Evolutionary conservation across 202 grass and related monocot genomes (phyloP), one percentile per base, ranked within the genome.

Genomic region (Schoenoplectus triqueter): DNA sequence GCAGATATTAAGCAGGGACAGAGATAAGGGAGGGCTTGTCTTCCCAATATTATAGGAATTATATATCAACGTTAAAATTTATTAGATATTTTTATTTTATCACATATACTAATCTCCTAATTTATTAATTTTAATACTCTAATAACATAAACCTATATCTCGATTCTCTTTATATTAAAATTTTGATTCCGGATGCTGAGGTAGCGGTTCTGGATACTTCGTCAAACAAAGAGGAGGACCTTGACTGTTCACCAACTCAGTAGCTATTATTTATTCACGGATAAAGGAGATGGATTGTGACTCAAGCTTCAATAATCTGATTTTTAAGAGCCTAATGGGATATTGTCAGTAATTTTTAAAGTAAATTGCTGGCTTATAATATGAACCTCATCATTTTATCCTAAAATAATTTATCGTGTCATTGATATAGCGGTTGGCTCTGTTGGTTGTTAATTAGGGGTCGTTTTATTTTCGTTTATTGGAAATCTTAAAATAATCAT

Each of bases 231-330:
- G 64, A 57, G 47, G 69, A 31, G 14, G 80, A 83, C 6, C 7
- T 47, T 7, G 80, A 83, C 20, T 69, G 63, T 83, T 42, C 48
- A 83, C 60, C 80, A 56, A 50, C 65, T 83, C 31, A 72, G 42
- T 47, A 69, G 52, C 14, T 69, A 39, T 52, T 54, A 18, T 62
- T 62, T 83, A 47, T 69, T 66, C 44, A 83, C 21, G 13, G 80
- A 83, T 52, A 44, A 81, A 83, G 19, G 46, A 68, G 50, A 20
- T 83, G 64, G 64, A 56, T 83, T 83, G 64, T 83, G 80, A 83
- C 80, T 66, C 3, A 83, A 83, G 20, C 47, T 40, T 18, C 47
- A 54, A n/a, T 50, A 47, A 5, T 31, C 59, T 82, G 7, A 51
- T 62, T 80, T 21, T 54, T 31, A 82, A 64, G 22, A 66, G 45